phyloP scores from a whole-genome alignment of 768 basidiomycete species.

The Hypsizygus marmoreus region DNA sequence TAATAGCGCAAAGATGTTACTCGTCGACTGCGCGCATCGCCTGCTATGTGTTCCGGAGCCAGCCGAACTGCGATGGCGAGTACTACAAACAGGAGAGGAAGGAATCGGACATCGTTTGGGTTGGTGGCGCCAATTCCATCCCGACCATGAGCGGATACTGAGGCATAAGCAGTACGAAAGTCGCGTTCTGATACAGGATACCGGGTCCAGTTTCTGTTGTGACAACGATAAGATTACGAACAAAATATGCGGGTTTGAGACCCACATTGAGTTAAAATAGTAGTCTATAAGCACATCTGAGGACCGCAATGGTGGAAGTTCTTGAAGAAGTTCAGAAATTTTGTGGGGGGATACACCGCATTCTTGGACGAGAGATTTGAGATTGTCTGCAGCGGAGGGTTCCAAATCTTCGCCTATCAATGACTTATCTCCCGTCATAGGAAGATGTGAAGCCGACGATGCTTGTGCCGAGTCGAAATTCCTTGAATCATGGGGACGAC shows the following conservation, averaged over 20 bases:
- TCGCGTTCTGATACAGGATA: constrained; percentile 88
- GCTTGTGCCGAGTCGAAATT: constrained; percentile 14
- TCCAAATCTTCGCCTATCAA: constrained; percentile 46
- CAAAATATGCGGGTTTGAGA: constrained; percentile 14
- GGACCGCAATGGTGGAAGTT: constrained; percentile 76
- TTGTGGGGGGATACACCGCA: constrained; percentile 92
- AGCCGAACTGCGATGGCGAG: constrained; percentile 85
- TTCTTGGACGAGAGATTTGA: constrained; percentile 85
- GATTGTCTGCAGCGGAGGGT: constrained; percentile 73
- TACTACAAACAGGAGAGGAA: constrained; percentile 92
- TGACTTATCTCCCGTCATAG: constrained; percentile 15
- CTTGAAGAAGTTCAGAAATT: constrained; percentile 85
- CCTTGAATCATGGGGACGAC: constrained; percentile 13
- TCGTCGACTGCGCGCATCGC: constrained; percentile 73
- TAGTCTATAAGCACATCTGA: constrained; percentile 82
- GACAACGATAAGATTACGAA: constrained; percentile 1
- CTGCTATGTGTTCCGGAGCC: constrained; percentile 82
- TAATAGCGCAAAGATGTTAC: constrained; percentile 89
- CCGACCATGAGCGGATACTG: constrained; percentile 61
- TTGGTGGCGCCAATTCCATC: constrained; percentile 62
- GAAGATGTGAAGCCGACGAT: not conserved
- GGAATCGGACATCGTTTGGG: constrained; percentile 77
- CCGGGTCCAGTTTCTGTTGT: constrained; percentile 83
- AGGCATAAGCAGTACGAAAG: constrained; percentile 72
- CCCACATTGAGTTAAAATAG: constrained; percentile 73